phyloP scores from a whole-genome alignment of 192 early-diverging fungal genomes.

The Entomortierella beljakovae region DNA sequence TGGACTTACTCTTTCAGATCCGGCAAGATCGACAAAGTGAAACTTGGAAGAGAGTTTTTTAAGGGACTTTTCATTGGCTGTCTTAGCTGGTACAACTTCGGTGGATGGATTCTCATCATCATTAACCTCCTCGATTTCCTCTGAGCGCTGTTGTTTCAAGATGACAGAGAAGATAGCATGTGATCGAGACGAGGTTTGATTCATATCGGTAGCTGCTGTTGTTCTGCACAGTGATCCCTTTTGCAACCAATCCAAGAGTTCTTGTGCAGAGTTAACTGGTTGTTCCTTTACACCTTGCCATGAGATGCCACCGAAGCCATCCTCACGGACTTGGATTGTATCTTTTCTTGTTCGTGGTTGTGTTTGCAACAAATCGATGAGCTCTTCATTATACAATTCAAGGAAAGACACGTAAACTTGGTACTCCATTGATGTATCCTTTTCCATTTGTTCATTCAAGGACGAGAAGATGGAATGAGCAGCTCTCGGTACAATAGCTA shows the following conservation, averaged over 20 bases:
- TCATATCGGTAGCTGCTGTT: constrained; percentile 97
- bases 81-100: constrained; percentile 9
- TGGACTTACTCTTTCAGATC: constrained; percentile 80
- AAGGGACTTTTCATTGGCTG: constrained; percentile 23
- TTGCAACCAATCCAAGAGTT: constrained; percentile 64
- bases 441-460: constrained; percentile 47
- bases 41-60: constrained; percentile 85
- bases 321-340: constrained; percentile 76
- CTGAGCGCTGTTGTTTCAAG: constrained; percentile 76
- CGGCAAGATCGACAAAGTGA: constrained; percentile 98
- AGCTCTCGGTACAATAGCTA: constrained; percentile 79
- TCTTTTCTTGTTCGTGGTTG: constrained; percentile 44
- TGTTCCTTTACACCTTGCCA: constrained; percentile 88
- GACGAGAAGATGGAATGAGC: constrained; percentile 68
- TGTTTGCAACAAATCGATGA: constrained; percentile 84
- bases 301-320: constrained; percentile 88
- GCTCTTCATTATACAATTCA: constrained; percentile 97
- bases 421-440: constrained; percentile 55
- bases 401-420: constrained; percentile 85
- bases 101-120: neutral
- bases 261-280: constrained; percentile 73
- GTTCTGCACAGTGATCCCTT: constrained; percentile 67
- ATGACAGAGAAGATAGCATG: constrained; percentile 97
- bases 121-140: constrained; percentile 41
- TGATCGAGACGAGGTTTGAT: constrained; percentile 90